Conservation (phyloP, 208 protist genomes). For the Acanthamoeba royreba region DNA sequence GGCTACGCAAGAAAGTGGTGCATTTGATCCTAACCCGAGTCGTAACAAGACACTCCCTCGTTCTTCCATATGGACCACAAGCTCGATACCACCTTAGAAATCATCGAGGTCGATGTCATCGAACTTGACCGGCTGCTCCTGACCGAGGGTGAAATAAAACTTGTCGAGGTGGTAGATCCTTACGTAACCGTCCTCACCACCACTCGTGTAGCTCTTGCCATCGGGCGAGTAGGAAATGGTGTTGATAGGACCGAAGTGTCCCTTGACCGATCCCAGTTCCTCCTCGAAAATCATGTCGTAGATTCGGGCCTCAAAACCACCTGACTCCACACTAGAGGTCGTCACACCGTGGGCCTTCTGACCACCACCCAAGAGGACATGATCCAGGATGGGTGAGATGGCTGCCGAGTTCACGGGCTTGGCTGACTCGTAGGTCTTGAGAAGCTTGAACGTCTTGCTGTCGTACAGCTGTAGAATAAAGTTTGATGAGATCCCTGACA, state of each 20-base stretch:
- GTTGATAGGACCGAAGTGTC: constrained; percentile 99
- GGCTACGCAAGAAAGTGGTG: too few species aligned
- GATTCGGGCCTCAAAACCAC: constrained; percentile 95
- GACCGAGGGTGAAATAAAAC: constrained; percentile 80
- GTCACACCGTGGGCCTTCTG: constrained; percentile 95
- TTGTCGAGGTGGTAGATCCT: constrained; percentile 94
- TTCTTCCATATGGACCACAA: too few species aligned
- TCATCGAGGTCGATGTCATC: not conserved
- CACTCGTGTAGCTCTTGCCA: constrained; percentile 89
- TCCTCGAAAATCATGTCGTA: constrained; percentile 93
- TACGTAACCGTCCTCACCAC: constrained; percentile 94
- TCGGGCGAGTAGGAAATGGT: constrained; percentile 93
- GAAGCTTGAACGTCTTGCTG: constrained; percentile 85
- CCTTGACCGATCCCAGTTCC: constrained; percentile 93
- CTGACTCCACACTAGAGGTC: constrained; percentile 83
- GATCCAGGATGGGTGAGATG: constrained; percentile 86
- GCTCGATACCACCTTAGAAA: not conserved
- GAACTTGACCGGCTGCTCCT: not conserved
- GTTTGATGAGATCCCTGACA: not conserved
- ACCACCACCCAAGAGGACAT: constrained; percentile 94
- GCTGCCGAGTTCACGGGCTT: constrained; percentile 94
- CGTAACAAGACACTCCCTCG: too few species aligned
- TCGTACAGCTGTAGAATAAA: constrained; percentile 85
- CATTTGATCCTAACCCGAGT: too few species aligned
- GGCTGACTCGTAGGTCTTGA: constrained; percentile 95